Conservation (phyloP, 192 early-diverging fungal genomes). For the Paraglomus occultum region DNA sequence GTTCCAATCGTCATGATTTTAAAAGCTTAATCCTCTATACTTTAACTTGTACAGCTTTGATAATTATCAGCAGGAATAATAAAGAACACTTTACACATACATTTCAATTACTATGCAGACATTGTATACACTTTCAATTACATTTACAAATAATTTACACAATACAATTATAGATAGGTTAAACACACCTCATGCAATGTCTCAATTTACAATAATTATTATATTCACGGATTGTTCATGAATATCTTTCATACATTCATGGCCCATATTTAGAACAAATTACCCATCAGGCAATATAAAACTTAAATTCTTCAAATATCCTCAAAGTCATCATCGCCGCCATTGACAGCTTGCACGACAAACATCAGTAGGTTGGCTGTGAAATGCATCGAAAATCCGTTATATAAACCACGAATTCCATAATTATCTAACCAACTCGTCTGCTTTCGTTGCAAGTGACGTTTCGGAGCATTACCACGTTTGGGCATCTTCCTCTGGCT, state of each 20-base stretch:
- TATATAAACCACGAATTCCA: slow-evolving; percentile 67
- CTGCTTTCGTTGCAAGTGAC: slow-evolving; percentile 7
- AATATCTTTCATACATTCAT: slow-evolving; percentile 1
- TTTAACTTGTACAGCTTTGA: too few relatives aligned
- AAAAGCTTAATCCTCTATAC: slow-evolving; percentile 34
- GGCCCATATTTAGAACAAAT: not conserved
- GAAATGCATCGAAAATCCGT: slow-evolving; percentile 66
- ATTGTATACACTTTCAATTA: too few relatives aligned
- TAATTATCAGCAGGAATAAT: too few relatives aligned
- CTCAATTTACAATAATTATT: not conserved
- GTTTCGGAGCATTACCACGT: slow-evolving; percentile 28
- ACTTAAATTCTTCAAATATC: slow-evolving; percentile 32
- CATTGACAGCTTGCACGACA: slow-evolving; percentile 56
- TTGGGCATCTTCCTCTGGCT: slow-evolving; percentile 30
- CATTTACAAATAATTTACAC: too few relatives aligned
- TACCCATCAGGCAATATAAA: not conserved
- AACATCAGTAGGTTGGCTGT: slow-evolving; percentile 57
- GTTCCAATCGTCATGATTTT: slow-evolving; percentile 71
- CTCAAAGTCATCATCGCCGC: slow-evolving; percentile 48
- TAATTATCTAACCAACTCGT: slow-evolving; percentile 46
- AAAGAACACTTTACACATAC: too few relatives aligned
- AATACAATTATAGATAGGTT: too few relatives aligned
- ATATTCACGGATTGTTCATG: not conserved
- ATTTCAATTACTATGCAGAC: too few relatives aligned
- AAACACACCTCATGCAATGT: too few relatives aligned